These are phyloP conservation scores for Cyanidiococcus yangmingshanensis DNA, from an alignment of 23 red algal genomes.

Conservation along the genomic window DNA sequence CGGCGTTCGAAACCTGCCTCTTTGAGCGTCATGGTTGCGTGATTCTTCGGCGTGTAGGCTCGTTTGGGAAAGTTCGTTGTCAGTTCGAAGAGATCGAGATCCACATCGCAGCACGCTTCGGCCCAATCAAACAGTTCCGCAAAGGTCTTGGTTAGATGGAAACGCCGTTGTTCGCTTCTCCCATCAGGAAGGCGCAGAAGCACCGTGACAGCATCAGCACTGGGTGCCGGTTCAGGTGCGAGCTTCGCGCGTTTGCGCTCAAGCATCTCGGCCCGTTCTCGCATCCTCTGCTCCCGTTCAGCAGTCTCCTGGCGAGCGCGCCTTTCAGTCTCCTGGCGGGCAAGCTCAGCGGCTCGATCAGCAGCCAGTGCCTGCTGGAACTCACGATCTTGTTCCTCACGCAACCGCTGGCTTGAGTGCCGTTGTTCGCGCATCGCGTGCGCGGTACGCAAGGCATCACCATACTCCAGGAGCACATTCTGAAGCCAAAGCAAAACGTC, in stretches of 20 bases:
- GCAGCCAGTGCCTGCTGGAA: conserved; percentile 59
- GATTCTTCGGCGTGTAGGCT: not conserved
- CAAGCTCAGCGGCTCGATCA: conserved; percentile 35
- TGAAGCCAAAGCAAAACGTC: conserved; percentile 41
- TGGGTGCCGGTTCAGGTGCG: conserved; percentile 45
- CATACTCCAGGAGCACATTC: conserved; percentile 42
- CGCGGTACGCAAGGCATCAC: conserved; percentile 26
- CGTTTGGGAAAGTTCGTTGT: conserved; percentile 10
- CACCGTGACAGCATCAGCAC: conserved; percentile 40
- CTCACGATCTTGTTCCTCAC: conserved; percentile 76
- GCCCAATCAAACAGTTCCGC: conserved; percentile 87
- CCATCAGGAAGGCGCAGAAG: conserved; percentile 74
- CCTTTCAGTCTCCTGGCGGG: conserved; percentile 32
- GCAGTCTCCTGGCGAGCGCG: conserved; percentile 30
- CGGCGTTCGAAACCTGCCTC: not conserved
- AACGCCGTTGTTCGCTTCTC: conserved; percentile 43
- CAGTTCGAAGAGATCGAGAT: not conserved
- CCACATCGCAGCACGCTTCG: conserved; percentile 17
- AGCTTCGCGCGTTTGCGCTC: conserved; percentile 41
- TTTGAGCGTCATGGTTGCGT: not conserved
- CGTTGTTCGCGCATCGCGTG: conserved; percentile 45
- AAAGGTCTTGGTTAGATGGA: conserved; percentile 37
- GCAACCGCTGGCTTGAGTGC: conserved; percentile 42
- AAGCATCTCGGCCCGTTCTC: conserved; percentile 40
- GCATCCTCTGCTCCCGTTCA: conserved; percentile 17